These are phyloP conservation scores for Camellia sinensis DNA, from an alignment of 148 eudicot species.

Conservation along the genomic window DNA sequence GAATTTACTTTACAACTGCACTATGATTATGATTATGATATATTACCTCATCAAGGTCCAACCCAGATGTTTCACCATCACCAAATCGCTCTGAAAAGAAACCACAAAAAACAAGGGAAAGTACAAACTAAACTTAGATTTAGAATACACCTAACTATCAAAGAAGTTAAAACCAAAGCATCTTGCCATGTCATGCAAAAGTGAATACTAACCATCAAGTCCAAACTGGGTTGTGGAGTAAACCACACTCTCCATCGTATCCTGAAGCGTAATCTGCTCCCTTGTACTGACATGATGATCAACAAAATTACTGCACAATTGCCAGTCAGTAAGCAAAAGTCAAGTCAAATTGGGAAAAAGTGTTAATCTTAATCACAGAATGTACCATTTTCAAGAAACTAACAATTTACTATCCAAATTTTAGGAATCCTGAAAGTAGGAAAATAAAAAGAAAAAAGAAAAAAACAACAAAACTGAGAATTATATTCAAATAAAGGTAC, in stretches of 20 bases:
- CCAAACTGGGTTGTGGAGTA: constrained; percentile 85
- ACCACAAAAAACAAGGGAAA: constrained; percentile 7
- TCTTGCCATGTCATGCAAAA: constrained; percentile 14
- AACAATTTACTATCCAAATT: neutral
- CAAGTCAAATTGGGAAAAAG: constrained; percentile 1
- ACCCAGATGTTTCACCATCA: constrained; percentile 85
- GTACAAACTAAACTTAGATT: neutral
- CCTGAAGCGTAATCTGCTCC: constrained; percentile 97
- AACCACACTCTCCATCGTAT: constrained; percentile 75
- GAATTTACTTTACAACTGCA: neutral
- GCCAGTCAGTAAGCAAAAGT: constrained; percentile 16
- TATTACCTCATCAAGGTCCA: constrained; percentile 90
- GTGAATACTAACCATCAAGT: constrained; percentile 67
- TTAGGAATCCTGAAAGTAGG: neutral
- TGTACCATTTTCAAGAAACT: neutral
- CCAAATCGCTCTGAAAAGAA: constrained; percentile 84
- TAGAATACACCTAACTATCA: neutral
- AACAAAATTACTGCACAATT: constrained; percentile 68
- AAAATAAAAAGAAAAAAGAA: too few species aligned
- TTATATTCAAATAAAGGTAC: neutral
- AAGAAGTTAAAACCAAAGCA: neutral
- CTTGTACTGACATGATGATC: constrained; percentile 95
- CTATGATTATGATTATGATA: neutral
- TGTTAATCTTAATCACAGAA: neutral
- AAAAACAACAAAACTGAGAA: neutral